These are phyloP conservation scores for Paramecium sexaurelia DNA, from an alignment of 73 alveolate species.

Conservation along the genomic window DNA sequence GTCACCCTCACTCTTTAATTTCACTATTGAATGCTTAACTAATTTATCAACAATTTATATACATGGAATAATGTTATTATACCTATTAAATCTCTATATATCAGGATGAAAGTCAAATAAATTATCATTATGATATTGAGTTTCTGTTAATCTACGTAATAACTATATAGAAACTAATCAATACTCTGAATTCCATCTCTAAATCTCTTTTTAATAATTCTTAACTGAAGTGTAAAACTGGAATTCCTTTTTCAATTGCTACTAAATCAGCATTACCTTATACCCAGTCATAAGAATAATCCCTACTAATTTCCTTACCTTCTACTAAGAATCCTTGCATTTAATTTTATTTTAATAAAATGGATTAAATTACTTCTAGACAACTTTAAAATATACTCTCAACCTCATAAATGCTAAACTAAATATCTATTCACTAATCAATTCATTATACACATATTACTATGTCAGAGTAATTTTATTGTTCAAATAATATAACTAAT, in stretches of 20 bases:
- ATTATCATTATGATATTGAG: neutral
- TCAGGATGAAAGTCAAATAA: conserved; percentile 68
- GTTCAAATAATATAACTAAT: too few species aligned
- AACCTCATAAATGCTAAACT: neutral
- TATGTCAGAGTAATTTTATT: too few species aligned
- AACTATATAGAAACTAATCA: neutral
- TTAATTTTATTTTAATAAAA: neutral
- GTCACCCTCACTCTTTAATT: conserved; percentile 37
- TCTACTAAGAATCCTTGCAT: conserved; percentile 51
- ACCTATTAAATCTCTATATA: conserved; percentile 74
- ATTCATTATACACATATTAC: neutral
- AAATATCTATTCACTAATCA: neutral
- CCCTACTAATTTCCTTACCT: conserved; percentile 39
- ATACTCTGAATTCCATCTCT: conserved; percentile 58
- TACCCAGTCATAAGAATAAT: conserved; percentile 55
- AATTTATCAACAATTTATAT: neutral
- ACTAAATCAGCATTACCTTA: conserved; percentile 45
- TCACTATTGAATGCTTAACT: conserved; percentile 66
- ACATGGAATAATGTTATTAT: conserved; percentile 80
- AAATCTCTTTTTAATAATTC: conserved; percentile 50
- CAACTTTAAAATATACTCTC: neutral
- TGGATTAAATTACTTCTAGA: neutral
- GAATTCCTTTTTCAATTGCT: conserved; percentile 51
- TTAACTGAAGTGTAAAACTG: neutral
- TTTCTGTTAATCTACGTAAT: conserved; percentile 37